Evolutionary conservation across 495 filamentous ascomycete genomes (phyloP), one percentile per base, ranked within the genome.

Genomic region (Penicillium argentinense): DNA sequence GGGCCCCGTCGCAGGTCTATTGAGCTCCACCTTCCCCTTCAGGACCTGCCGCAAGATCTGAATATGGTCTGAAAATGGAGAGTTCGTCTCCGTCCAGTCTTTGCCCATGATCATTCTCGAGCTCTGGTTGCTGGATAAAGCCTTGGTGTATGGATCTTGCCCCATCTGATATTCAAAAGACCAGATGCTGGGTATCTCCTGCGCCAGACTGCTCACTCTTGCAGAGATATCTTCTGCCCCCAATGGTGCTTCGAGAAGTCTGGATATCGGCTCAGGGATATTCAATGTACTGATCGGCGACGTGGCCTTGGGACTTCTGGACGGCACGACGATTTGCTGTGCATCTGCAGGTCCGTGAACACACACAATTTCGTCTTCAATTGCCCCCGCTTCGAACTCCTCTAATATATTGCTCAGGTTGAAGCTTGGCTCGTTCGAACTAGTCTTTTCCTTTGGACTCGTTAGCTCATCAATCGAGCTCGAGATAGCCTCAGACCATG

Each of bases 91-190:
- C 1, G 24, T 34, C 43, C 43, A 46, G 4, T 27, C 16, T 13
- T 13, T 32, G 21, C 30, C 22, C 7, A 25, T 12, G n/a, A 13
- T 28, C n/a, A 27, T 26, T 26, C 32, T 37, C 21, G 32, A 38
- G 16, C 24, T 32, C 13, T 46, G 29, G 4, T 6, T 46, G 5
- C 43, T 32, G 4, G 30, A 8, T 7, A 46, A 5, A 36, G 43
- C 43, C 7, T 19, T 37, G 1, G 43, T 32, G 22, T 46, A 46
- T 7, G 43, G 43, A 12, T 46, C 43, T 14, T 23, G 16, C 3
- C 43, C 43, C 43, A 46, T 46, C 25, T 46, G 43, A 24, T 46
- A 46, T 17, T 46, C 43, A 13, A 46, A 46, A 4, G 43, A 46
- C 43, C 43, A 46, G 8, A 46, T 46, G n/a, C 43, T 46, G 2